Conservation (phyloP, 345 rosid genomes). For the Gynandropsis gynandra region DNA sequence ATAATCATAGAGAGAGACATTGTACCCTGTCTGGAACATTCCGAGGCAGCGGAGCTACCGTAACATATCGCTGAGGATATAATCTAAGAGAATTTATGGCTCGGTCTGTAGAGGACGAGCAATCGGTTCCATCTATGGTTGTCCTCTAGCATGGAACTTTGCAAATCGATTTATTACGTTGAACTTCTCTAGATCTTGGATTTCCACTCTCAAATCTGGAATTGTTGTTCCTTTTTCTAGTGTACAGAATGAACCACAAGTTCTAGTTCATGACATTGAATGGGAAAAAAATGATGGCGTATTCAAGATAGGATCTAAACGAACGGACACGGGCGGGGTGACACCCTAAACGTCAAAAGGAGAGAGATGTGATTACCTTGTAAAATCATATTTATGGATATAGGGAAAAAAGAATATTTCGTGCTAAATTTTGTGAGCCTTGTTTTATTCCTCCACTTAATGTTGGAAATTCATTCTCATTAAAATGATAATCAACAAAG, state of each 20-base stretch:
- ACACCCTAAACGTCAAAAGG: too few relatives aligned
- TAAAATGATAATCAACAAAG: too few relatives aligned
- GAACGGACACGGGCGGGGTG: too few relatives aligned
- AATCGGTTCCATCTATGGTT: constrained; percentile 29
- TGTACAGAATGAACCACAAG: constrained; percentile 37
- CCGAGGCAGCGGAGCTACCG: constrained; percentile 69
- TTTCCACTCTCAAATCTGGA: constrained; percentile 64
- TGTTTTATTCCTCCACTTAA: too few relatives aligned
- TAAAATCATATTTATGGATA: too few relatives aligned
- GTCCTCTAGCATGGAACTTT: constrained; percentile 65
- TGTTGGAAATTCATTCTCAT: too few relatives aligned
- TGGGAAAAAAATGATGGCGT: background rate
- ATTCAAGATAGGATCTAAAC: too few relatives aligned
- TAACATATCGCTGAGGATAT: constrained; percentile 72
- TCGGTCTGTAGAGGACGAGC: constrained; percentile 31
- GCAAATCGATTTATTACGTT: constrained; percentile 87
- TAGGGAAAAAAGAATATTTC: too few relatives aligned
- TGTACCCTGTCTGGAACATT: constrained; percentile 80
- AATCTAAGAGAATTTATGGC: constrained; percentile 34
- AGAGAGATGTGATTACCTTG: too few relatives aligned
- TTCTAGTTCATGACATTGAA: constrained; percentile 10
- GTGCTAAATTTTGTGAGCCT: too few relatives aligned
- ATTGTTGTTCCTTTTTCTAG: constrained; percentile 60
- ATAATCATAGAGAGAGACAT: constrained; percentile 75
- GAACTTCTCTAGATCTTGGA: constrained; percentile 70